Conservation (phyloP, 768 basidiomycete genomes). For the Suillus subalutaceus region DNA sequence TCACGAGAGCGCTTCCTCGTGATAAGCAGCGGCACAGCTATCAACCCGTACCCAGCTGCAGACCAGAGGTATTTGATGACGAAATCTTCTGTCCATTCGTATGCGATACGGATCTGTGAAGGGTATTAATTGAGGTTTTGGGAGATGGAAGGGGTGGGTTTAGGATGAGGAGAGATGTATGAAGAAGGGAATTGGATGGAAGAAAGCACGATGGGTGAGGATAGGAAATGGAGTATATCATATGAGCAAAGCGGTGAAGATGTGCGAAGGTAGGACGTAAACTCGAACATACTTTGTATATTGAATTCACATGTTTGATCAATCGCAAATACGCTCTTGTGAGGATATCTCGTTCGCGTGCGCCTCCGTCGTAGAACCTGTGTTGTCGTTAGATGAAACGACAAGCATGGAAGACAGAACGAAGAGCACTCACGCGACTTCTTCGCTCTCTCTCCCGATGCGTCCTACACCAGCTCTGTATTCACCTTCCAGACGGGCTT, state of each 20-base stretch:
- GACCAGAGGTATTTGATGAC: slow-evolving; percentile 98
- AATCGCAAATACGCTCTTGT: slow-evolving; percentile 74
- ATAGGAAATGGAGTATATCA: background rate
- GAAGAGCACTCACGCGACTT: slow-evolving; percentile 71
- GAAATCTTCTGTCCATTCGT: slow-evolving; percentile 96
- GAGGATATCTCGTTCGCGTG: slow-evolving; percentile 81
- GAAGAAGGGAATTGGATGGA: background rate
- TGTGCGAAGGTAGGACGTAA: background rate
- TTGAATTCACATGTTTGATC: slow-evolving; percentile 88
- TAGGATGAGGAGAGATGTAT: background rate
- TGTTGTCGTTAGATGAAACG: background rate
- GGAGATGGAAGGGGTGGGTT: background rate
- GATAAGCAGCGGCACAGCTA: slow-evolving; percentile 87
- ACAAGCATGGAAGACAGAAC: background rate
- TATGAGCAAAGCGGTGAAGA: background rate
- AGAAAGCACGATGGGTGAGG: background rate
- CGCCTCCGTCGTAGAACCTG: slow-evolving; percentile 92
- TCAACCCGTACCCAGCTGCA: slow-evolving; percentile 87
- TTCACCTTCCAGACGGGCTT: slow-evolving; percentile 88
- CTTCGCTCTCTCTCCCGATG: slow-evolving; percentile 88
- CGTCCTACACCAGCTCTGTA: slow-evolving; percentile 86
- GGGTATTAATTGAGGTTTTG: background rate
- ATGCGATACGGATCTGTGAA: slow-evolving; percentile 79
- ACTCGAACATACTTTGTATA: slow-evolving; percentile 68
- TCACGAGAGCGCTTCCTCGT: slow-evolving; percentile 43